Percentiles rank a stretch among this genome's conserved stretches.
phyloP scores from a whole-genome alignment of 768 basidiomycete genomes.

The Tricholoma matsutake region DNA sequence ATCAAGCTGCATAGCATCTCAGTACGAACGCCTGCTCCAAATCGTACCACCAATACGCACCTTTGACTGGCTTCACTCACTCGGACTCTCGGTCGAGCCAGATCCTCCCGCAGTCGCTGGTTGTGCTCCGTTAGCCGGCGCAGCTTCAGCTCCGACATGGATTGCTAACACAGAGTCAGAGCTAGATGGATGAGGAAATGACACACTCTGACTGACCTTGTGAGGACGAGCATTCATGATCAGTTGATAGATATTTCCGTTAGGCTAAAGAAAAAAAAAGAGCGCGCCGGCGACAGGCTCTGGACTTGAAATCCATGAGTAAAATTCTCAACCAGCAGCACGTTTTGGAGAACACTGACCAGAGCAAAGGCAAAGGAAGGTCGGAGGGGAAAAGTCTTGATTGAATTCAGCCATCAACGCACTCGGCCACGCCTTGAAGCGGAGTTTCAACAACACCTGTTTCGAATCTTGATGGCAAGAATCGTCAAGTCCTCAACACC shows the following conservation, averaged over 20 bases:
- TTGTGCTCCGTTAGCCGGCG: conserved; percentile 93
- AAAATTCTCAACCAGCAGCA: not conserved
- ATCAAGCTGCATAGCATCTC: conserved; percentile 61
- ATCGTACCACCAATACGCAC: conserved; percentile 40
- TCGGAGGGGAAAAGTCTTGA: conserved; percentile 17
- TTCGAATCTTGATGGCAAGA: conserved; percentile 14
- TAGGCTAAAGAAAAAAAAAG: conserved; percentile 15
- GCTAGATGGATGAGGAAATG: conserved; percentile 2
- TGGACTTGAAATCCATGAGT: not conserved
- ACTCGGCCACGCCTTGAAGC: conserved; percentile 16
- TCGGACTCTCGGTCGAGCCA: conserved; percentile 82
- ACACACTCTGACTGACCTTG: conserved; percentile 44
- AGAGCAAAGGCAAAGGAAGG: conserved; percentile 13
- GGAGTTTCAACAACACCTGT: conserved; percentile 38
- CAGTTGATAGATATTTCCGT: conserved; percentile 19
- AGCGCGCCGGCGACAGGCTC: conserved; percentile 18
- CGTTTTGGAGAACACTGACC: conserved; percentile 7
- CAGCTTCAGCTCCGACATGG: conserved; percentile 97
- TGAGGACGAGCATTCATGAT: conserved; percentile 74
- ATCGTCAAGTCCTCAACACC: conserved; percentile 8
- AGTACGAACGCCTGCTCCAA: not conserved
- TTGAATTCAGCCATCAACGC: conserved; percentile 14
- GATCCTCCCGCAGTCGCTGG: conserved; percentile 84
- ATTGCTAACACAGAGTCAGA: conserved; percentile 50
- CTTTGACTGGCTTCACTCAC: conserved; percentile 90